Evolutionary conservation across 1,284 basidiomycete species (phyloP), one percentile per base, ranked within the genome.

Genomic region (Trichosporon asahii): DNA sequence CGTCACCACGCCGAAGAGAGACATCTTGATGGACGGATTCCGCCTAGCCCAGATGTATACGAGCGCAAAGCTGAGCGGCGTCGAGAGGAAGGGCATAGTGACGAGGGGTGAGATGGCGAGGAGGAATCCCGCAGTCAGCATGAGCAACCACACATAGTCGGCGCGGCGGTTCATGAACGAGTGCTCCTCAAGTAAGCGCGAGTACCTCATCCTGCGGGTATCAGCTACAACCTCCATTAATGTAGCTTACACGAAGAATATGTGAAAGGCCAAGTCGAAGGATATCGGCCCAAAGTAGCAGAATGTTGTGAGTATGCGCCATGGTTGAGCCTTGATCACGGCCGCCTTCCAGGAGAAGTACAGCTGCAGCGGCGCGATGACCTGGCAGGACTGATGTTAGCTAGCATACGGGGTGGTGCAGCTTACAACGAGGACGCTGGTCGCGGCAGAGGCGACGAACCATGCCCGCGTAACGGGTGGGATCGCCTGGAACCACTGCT

Each of bases 11-110:
- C 97, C 96, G 77, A 99, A 97, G 29, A 99, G 87, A 4, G 93
- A 95, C 73, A 99, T 92, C n/a, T 94, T 92, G 4, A 95, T 92
- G 33, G 91, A 90, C 1, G 95, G 93, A 80, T 98, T 97, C 15
- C 95, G 87, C 65, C 97, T 86, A 8, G 94, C 94, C 96, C 97
- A 99, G 71, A 99, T 86, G 82, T 99, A 99, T 64, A 98, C 96
- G 2, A 97, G 90, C 2, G 96, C 91, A 79, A 96, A 96, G 0
- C 94, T 94, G 23, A 96, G 77, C 0, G 81, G 80, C 2, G 79
- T 80, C 3, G 83, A 80, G n/a, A 85, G 76, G 77, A 97, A 95
- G 0, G 94, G 94, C 25, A 95, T 88, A 71, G 93, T 94, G 75
- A 95, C 89, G 6, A 96, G 86, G 0, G 94, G 94, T 0, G 93